These are phyloP conservation scores for Bauhinia variegata DNA, from an alignment of 306 rosid genomes.

Conservation along the genomic window DNA sequence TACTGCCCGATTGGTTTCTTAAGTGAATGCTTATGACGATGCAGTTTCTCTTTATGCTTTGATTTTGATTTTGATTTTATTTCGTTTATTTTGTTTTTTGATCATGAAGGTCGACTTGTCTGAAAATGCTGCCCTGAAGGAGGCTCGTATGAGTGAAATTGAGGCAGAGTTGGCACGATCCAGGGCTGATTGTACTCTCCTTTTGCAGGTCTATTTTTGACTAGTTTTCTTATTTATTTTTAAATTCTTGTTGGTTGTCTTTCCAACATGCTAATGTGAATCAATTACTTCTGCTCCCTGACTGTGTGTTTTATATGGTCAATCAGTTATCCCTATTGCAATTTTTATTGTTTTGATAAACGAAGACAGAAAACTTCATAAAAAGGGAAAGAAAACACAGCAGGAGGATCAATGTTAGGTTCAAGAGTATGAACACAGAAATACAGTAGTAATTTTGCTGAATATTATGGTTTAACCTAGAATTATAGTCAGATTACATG, in stretches of 20 bases:
- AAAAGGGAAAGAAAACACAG: too few species aligned
- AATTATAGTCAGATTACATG: too few species aligned
- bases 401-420: too few species aligned
- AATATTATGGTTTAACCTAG: too few species aligned
- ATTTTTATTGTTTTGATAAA: too few species aligned
- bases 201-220: constrained; percentile 61
- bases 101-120: constrained; percentile 59
- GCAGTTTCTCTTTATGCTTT: too few species aligned
- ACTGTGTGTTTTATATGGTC: not conserved
- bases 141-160: constrained; percentile 66
- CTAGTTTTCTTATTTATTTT: constrained; percentile 8
- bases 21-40: not conserved
- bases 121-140: constrained; percentile 75
- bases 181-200: constrained; percentile 65
- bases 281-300: not conserved
- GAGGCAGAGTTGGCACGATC: constrained; percentile 75
- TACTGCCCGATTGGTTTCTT: constrained; percentile 13
- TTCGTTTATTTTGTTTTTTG: too few species aligned
- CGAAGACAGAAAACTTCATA: too few species aligned
- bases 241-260: not conserved
- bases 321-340: not conserved
- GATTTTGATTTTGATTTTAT: too few species aligned
- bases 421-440: too few species aligned
- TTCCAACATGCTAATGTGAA: constrained; percentile 1
- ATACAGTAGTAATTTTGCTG: too few species aligned